Conservation (phyloP, 495 filamentous ascomycete genomes). For the Podospora tetraspora region DNA sequence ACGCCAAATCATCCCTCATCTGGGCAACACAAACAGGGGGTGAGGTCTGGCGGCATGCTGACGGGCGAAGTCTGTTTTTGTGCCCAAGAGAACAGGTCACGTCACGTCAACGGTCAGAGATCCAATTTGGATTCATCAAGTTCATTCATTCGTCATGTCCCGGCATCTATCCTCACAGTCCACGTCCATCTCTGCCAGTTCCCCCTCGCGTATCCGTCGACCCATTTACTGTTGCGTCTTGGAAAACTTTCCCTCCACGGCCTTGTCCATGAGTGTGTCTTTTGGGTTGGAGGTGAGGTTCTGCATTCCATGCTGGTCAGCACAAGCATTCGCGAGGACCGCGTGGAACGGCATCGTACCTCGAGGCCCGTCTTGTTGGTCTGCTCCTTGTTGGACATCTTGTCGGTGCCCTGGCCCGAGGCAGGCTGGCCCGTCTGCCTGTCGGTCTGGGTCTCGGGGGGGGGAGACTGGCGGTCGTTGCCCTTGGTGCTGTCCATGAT, state of each 20-base stretch:
- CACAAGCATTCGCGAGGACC: background rate
- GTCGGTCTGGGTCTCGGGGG: conserved; percentile 62
- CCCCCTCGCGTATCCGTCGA: background rate
- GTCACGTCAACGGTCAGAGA: too few relatives aligned
- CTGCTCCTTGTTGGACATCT: conserved; percentile 45
- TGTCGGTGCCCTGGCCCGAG: conserved; percentile 51
- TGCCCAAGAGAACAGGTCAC: too few relatives aligned
- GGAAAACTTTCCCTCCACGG: conserved; percentile 58
- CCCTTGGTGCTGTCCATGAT: background rate
- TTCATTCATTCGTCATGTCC: background rate
- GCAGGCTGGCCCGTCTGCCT: conserved; percentile 56
- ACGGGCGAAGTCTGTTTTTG: too few relatives aligned
- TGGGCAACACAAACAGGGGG: too few relatives aligned
- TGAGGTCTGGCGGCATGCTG: too few relatives aligned
- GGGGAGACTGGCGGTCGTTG: conserved; percentile 59
- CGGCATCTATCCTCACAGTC: background rate
- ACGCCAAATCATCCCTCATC: too few relatives aligned
- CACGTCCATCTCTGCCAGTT: background rate
- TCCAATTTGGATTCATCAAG: background rate
- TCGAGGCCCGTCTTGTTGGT: conserved; percentile 43
- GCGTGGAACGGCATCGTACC: conserved; percentile 23
- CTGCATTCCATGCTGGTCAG: conserved; percentile 28
- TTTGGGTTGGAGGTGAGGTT: conserved; percentile 61
- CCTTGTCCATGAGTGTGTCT: conserved; percentile 57
- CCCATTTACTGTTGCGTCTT: conserved; percentile 33